phyloP scores from a whole-genome alignment of 2,329 filamentous ascomycete genomes.

The Beauveria bassiana region DNA sequence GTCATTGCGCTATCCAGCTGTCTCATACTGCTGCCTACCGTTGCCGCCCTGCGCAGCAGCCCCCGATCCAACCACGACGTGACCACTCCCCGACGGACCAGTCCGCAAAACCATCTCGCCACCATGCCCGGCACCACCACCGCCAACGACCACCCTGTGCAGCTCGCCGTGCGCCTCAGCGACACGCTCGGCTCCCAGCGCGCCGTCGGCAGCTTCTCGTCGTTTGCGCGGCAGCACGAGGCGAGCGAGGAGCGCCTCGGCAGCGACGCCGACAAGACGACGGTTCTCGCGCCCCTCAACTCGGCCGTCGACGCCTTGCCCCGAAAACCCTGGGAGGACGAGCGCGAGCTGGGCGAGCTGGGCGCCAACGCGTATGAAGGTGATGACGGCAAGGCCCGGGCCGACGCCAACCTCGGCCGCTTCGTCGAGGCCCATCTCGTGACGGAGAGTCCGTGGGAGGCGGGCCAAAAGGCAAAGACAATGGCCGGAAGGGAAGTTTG shows the following conservation, averaged over 20 bases:
- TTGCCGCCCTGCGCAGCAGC: background rate
- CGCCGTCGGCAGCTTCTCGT: conserved; percentile 76
- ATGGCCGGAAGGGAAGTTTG: conserved; percentile 59
- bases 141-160: conserved; percentile 20
- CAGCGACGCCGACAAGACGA: conserved; percentile 61
- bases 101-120: conserved; percentile 3
- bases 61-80: background rate
- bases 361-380: conserved; percentile 72
- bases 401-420: conserved; percentile 63
- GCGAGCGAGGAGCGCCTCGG: conserved; percentile 62
- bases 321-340: conserved; percentile 79
- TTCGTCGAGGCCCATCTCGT: conserved; percentile 88
- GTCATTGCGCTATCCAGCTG: conserved; percentile 5
- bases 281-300: conserved; percentile 83
- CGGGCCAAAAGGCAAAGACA: conserved; percentile 57
- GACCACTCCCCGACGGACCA: background rate
- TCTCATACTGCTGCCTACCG: background rate
- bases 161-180: conserved; percentile 59
- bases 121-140: conserved; percentile 13
- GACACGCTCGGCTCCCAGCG: conserved; percentile 78
- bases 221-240: conserved; percentile 68
- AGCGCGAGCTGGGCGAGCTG: conserved; percentile 59
- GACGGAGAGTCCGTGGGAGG: conserved; percentile 64
- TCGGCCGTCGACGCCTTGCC: conserved; percentile 69
- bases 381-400: conserved; percentile 64